Evolutionary conservation across 345 rosid species (phyloP).

Genomic region (Draba incana): DNA sequence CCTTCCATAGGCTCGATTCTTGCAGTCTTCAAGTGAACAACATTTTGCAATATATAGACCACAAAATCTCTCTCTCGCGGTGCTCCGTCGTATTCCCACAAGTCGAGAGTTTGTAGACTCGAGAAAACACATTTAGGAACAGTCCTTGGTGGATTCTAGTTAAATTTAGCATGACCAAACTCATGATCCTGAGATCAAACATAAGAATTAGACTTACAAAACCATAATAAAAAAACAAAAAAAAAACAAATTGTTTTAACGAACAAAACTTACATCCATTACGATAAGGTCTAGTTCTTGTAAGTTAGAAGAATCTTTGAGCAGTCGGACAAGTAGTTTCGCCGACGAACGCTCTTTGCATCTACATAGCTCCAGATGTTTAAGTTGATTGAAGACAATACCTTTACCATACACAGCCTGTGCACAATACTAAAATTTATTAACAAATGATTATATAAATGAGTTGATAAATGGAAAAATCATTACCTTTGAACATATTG

Average conservation of each 20-base stretch:
- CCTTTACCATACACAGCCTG: conserved; percentile 10
- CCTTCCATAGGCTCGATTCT: neutral
- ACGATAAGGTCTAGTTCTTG: neutral
- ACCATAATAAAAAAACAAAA: neutral
- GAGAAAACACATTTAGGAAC: conserved; percentile 23
- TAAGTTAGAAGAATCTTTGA: conserved; percentile 11
- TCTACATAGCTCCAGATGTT: conserved; percentile 7
- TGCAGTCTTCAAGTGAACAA: conserved; percentile 13
- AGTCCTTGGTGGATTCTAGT: conserved; percentile 9
- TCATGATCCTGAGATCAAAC: neutral
- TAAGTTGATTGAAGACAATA: conserved; percentile 20
- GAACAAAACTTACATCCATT: conserved; percentile 16
- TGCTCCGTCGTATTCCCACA: neutral
- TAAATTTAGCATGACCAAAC: fast-evolving
- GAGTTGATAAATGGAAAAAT: neutral
- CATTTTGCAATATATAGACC: conserved; percentile 16
- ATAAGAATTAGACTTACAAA: neutral
- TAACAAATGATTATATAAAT: neutral
- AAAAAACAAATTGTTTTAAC: neutral
- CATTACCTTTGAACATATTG: conserved; percentile 19
- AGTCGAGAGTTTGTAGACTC: conserved; percentile 20
- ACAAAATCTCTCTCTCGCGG: neutral
- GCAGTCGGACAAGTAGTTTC: neutral
- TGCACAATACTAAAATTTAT: neutral
- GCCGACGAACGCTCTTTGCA: neutral